These are phyloP conservation scores for Scenedesmus sp. DNA, from an alignment of 163 green algal species.

Conservation along the genomic window DNA sequence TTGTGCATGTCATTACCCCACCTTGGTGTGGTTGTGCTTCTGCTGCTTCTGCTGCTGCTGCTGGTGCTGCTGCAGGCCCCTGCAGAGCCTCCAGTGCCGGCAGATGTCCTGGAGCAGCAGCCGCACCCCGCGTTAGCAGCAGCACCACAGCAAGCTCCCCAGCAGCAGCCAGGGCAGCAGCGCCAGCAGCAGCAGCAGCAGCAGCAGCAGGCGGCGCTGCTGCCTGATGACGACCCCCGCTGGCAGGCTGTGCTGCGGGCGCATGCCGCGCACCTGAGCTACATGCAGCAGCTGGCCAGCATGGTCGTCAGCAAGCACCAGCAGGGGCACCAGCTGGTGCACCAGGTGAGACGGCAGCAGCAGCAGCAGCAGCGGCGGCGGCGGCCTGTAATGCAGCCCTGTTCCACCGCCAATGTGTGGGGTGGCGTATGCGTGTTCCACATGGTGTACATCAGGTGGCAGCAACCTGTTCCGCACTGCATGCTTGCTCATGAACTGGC, in stretches of 20 bases:
- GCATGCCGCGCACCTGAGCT: slow-evolving; percentile 33
- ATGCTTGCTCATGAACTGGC: neutral
- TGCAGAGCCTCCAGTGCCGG: slow-evolving; percentile 1
- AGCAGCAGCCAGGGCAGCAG: neutral
- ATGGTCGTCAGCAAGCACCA: slow-evolving; percentile 51
- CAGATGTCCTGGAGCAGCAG: neutral
- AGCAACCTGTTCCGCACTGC: neutral
- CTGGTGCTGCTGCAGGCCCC: neutral
- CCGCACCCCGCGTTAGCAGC: neutral
- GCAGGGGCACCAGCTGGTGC: slow-evolving; percentile 41
- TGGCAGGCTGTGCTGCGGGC: slow-evolving; percentile 25
- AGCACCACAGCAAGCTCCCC: neutral
- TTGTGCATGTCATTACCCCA: neutral
- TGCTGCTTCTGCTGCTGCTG: neutral
- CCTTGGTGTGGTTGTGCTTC: neutral
- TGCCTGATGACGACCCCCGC: slow-evolving; percentile 18
- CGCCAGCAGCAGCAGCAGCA: neutral
- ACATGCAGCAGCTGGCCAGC: slow-evolving; percentile 47
- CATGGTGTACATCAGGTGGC: neutral
- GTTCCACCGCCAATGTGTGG: neutral
- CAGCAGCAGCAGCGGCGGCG: neutral
- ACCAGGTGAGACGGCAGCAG: slow-evolving; percentile 35
- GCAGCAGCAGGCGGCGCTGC: neutral
- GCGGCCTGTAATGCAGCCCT: neutral
- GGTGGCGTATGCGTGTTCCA: neutral